A percentile compares a stretch with the other conserved stretches of the same genome.
These are phyloP conservation scores for Brasenia schreberi DNA, from an alignment of 164 flowering plant genomes.

Conservation along the genomic window DNA sequence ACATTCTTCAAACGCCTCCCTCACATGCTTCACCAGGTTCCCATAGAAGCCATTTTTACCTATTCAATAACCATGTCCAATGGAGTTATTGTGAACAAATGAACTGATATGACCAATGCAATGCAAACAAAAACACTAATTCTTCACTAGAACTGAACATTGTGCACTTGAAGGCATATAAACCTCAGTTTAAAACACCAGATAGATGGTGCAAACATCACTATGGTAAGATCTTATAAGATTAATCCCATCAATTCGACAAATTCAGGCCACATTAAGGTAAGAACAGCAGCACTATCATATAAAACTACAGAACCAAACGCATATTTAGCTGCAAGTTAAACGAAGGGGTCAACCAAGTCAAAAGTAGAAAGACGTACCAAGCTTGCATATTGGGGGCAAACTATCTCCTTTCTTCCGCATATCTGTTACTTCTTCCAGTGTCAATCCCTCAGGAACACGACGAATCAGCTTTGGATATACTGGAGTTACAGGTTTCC, in stretches of 20 bases:
- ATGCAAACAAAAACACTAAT: neutral
- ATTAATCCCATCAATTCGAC: too few species aligned
- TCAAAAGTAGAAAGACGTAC: conserved; percentile 18
- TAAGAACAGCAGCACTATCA: too few species aligned
- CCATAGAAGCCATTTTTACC: conserved; percentile 73
- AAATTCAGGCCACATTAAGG: too few species aligned
- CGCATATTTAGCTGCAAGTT: neutral
- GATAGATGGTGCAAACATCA: too few species aligned
- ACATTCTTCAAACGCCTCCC: conserved; percentile 94
- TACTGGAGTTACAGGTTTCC: conserved; percentile 84
- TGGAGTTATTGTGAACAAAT: neutral
- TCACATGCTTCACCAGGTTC: conserved; percentile 44
- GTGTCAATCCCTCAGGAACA: conserved; percentile 66
- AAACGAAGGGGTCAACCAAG: neutral
- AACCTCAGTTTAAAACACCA: too few species aligned
- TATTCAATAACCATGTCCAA: conserved; percentile 9
- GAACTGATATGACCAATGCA: neutral
- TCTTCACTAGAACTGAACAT: neutral
- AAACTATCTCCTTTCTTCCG: conserved; percentile 58
- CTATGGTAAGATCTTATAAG: too few species aligned
- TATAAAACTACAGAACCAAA: neutral
- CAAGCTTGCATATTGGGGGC: conserved; percentile 80
- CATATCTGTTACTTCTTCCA: conserved; percentile 69
- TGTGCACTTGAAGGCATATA: too few species aligned
- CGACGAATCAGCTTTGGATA: conserved; percentile 66